Base-by-base conservation (phyloP, 805 yeast species). In the Kodamaea neixiangensis region DNA sequence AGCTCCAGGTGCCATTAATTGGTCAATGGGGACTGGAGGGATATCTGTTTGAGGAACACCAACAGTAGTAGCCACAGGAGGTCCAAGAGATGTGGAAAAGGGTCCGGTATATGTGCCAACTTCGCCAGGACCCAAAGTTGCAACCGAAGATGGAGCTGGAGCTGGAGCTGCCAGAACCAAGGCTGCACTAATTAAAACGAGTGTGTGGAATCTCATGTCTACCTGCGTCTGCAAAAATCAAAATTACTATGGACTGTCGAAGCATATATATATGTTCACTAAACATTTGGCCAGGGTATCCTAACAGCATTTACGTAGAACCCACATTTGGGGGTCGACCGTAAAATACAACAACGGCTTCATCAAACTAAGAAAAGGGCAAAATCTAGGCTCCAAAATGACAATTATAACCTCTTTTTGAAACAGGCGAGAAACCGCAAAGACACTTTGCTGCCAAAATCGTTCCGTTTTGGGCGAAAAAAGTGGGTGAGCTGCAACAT, bases 111-210 rank as follows among this genome's bases (percentile, higher is more conserved):
- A 25, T 25, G 31, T 25, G 11, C 31, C 31, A 25, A 13, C 31
- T 5, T 25, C 31, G 11, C 31, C 13, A 13, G 31, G 31, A 25
- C 11, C 31, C 31, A 25, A 25, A 25, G 31, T 10, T 25, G 31
- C 31, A 25, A n/a, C n/a, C n/a, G n/a, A n/a, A n/a, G n/a, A n/a
- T n/a, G n/a, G n/a, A n/a, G n/a, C n/a, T n/a, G n/a, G n/a, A n/a
- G 31, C 31, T 19, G 54, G 48, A 14, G 51, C 52, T 19, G 51
- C 48, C 41, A 42, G 40, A 20, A 38, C 43, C 35, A 44, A 41
- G n/a, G 46, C 34, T 13, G 48, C 39, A 13, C 47, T 39, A 20
- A 49, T 25, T 21, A 45, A 25, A 35, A 44, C 37, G 39, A 44
- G 39, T 31, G 46, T 33, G 39, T 31, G 14, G 35, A 33, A 45